Evolutionary conservation across 2,329 filamentous ascomycete species (phyloP).

Genomic region (Trichophaea hybrida): DNA sequence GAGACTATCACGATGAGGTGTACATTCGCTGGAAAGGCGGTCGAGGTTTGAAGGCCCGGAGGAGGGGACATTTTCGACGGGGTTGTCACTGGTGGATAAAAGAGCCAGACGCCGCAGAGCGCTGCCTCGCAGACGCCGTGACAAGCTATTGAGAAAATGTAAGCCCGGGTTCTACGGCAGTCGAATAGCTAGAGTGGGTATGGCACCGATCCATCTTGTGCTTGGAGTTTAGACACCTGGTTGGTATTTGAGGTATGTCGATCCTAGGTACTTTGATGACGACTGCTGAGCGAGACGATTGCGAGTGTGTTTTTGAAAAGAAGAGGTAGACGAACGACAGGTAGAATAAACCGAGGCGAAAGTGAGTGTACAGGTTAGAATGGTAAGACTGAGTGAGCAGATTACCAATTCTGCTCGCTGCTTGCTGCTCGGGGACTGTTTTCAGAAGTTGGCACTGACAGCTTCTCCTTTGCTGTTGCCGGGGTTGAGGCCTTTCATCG

Average conservation of each 20-base stretch:
- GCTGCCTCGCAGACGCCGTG: slow-evolving; percentile 2
- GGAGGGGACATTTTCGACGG: not conserved
- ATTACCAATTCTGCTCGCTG: too few species aligned
- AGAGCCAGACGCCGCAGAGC: slow-evolving; percentile 4
- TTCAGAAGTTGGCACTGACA: too few species aligned
- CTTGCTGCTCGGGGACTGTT: too few species aligned
- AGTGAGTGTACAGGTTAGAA: not conserved
- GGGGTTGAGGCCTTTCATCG: too few species aligned
- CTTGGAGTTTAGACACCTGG: not conserved
- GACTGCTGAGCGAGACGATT: too few species aligned
- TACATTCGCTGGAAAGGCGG: slow-evolving; percentile 2
- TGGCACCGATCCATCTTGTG: not conserved
- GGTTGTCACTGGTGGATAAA: not conserved
- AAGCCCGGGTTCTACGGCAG: not conserved
- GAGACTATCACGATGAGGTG: not conserved
- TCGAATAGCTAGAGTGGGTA: not conserved
- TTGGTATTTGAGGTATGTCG: not conserved
- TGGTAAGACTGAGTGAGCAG: too few species aligned
- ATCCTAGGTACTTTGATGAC: too few species aligned
- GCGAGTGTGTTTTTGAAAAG: not conserved
- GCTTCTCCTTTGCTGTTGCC: too few species aligned
- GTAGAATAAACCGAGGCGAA: not conserved
- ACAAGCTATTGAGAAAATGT: not conserved
- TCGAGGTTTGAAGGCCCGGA: slow-evolving; percentile 1
- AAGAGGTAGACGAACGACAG: not conserved